Evolutionary conservation across 495 filamentous ascomycete genomes (phyloP), one percentile per base, ranked within the genome.

Genomic region (Aspergillus kassunensis): DNA sequence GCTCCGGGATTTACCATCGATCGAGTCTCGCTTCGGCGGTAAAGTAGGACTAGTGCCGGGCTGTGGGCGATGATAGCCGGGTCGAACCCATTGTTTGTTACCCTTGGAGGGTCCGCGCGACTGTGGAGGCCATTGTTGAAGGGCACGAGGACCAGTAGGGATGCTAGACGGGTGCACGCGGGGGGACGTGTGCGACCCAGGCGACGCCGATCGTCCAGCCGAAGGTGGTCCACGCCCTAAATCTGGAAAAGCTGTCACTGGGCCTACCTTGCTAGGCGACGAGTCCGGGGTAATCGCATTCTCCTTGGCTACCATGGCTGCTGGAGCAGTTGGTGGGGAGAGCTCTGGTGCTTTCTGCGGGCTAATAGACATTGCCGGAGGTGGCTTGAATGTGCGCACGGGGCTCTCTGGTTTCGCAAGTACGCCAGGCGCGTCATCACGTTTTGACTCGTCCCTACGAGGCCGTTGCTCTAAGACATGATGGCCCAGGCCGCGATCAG

Each of bases 51-150:
- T 50, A 16, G 56, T 56, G 16, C 54, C 41, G 2, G 66, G 51
- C 2, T 64, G 62, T 0, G 60, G 61, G 30, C 68, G 65, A 27
- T 48, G 55, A 36, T 69, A 75, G 15, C 64, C 70, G 5, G 82
- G 76, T 42, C 82, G 83, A 48, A 81, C 75, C 83, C 83, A 86
- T 59, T 80, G 80, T 47, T 83, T 84, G 52, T 76, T 83, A 56
- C 47, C 60, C 50, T 68, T 80, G 31, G 57, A 67, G 30, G 59
- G 54, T n/a, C 71, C 69, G 9, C 71, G 64, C 3, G 63, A 62
- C 18, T 63, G 60, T 29, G 57, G 58, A 21, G 60, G 67, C 23
- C 69, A 61, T 42, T 68, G 66, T 16, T 78, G 76, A 19, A 72
- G 71, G 9, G 79, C 79, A 23, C 82, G 77, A 23, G 82, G 81